A percentile compares a stretch with the other conserved stretches of the same genome.
phyloP scores from a whole-genome alignment of 139 green algal genomes.

The Chlorella sp. region DNA sequence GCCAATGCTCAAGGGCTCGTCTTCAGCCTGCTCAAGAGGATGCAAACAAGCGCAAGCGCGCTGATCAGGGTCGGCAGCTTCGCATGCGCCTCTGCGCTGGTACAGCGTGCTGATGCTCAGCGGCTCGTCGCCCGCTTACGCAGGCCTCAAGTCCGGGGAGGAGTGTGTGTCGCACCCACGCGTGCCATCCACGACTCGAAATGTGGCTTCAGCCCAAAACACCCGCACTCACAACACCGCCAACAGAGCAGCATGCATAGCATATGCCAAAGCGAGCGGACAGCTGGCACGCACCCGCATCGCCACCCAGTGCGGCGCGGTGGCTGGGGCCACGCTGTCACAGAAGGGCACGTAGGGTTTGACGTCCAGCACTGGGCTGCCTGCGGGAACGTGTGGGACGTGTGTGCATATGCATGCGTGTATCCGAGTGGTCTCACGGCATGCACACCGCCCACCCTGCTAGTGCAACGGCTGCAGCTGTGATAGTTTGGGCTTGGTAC shows the following conservation, averaged over 20 bases:
- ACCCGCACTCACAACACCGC: neutral
- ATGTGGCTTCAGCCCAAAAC: too few species aligned
- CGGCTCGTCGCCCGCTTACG: too few species aligned
- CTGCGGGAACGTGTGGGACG: too few species aligned
- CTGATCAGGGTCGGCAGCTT: neutral
- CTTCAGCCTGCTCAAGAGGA: neutral
- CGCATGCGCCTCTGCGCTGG: neutral
- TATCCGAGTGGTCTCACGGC: too few species aligned
- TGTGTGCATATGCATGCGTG: too few species aligned
- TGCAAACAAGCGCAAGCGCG: neutral
- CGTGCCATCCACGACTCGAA: too few species aligned
- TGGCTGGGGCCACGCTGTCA: constrained; percentile 71
- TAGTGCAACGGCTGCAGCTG: too few species aligned
- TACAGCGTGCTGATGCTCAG: too few species aligned
- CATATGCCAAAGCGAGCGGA: neutral
- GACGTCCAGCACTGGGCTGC: constrained; percentile 90
- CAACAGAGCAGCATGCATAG: neutral
- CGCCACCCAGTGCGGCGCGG: constrained; percentile 82
- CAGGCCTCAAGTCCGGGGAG: too few species aligned
- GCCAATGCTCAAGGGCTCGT: constrained; percentile 38
- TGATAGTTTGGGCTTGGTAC: too few species aligned
- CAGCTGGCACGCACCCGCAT: neutral
- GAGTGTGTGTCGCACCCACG: too few species aligned
- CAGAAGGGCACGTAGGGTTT: constrained; percentile 94
- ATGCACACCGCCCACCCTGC: too few species aligned